Conservation (phyloP, 2,329 filamentous ascomycete genomes). For the Botrytis byssoidea region DNA sequence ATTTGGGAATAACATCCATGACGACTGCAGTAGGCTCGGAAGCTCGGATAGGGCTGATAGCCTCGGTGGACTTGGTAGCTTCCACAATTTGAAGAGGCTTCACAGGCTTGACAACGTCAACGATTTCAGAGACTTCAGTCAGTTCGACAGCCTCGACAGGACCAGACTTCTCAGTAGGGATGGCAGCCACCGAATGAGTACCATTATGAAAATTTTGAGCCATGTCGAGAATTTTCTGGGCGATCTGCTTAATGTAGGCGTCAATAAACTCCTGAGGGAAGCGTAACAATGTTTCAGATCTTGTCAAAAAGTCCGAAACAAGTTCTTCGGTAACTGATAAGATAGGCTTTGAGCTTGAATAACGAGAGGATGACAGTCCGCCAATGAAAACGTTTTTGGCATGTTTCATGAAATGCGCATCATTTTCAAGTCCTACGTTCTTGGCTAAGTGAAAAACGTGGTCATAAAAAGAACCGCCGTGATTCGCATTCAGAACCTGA, state of each 20-base stretch:
- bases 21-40: background rate
- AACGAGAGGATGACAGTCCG: conserved; percentile 21
- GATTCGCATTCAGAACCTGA: background rate
- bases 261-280: conserved; percentile 5
- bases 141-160: background rate
- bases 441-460: conserved; percentile 15
- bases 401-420: conserved; percentile 18
- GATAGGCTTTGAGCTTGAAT: conserved; percentile 8
- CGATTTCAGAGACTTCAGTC: background rate
- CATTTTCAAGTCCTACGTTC: conserved; percentile 8
- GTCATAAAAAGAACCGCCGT: conserved; percentile 20
- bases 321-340: conserved; percentile 12
- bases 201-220: conserved; percentile 14
- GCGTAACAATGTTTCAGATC: conserved; percentile 10
- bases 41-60: background rate
- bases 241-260: conserved; percentile 14
- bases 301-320: conserved; percentile 8
- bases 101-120: background rate
- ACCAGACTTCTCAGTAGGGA: background rate
- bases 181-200: background rate
- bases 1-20: background rate
- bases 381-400: conserved; percentile 18
- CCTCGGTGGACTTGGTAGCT: background rate
- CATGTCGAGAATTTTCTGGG: conserved; percentile 19
- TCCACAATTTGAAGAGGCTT: background rate